Conservation (phyloP, 176 grass and related monocot genomes). For the Raddia guianensis region DNA sequence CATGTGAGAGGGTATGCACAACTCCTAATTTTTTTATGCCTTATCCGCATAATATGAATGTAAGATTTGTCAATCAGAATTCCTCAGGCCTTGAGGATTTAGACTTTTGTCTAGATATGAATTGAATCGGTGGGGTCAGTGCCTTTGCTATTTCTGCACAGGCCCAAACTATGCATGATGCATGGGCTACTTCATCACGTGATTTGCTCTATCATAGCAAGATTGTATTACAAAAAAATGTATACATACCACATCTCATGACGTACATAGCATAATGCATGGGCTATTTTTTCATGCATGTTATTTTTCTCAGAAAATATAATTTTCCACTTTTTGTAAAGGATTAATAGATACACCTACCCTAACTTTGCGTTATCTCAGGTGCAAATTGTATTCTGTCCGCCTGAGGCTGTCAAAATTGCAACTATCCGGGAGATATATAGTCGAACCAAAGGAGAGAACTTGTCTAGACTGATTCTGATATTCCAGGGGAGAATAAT, state of each 20-base stretch:
- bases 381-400: slow-evolving; percentile 72
- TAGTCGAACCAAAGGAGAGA: slow-evolving; percentile 37
- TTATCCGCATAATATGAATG: neutral
- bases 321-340: neutral
- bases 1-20: neutral
- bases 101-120: neutral
- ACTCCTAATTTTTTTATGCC: neutral
- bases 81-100: neutral
- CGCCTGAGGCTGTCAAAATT: slow-evolving; percentile 63
- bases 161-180: neutral
- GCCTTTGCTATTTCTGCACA: neutral
- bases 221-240: neutral
- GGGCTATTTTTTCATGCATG: neutral
- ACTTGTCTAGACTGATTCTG: slow-evolving; percentile 63
- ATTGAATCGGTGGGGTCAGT: neutral
- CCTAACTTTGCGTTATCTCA: slow-evolving; percentile 49
- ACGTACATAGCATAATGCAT: neutral
- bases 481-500: slow-evolving; percentile 66
- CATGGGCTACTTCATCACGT: neutral
- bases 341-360: neutral
- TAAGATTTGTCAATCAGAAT: neutral
- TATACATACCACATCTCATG: neutral
- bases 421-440: slow-evolving; percentile 57
- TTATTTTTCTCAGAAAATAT: neutral
- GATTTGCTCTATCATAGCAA: neutral